Evolutionary conservation across 148 eudicot species (phyloP).

Genomic region (Rhododendron vialii): DNA sequence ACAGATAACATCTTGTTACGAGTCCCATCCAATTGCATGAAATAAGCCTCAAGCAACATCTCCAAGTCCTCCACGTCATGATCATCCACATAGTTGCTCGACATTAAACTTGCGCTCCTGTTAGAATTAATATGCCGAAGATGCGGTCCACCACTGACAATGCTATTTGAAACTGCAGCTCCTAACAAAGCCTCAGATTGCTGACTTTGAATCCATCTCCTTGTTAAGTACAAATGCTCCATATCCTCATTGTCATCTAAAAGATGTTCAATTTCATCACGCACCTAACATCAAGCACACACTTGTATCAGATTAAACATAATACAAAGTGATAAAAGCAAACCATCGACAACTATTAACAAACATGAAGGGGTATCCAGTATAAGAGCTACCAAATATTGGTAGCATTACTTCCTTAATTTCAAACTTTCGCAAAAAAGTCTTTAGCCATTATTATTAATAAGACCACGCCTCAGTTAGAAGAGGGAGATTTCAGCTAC

Average conservation of each 20-base stretch:
- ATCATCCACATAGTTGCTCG: conserved; percentile 50
- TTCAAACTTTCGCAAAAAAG: background rate
- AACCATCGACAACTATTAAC: background rate
- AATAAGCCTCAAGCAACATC: conserved; percentile 93
- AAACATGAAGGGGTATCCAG: background rate
- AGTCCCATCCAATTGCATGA: conserved; percentile 95
- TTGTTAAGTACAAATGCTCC: conserved; percentile 87
- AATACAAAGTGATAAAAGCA: background rate
- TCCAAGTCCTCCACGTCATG: conserved; percentile 91
- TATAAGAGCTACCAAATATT: background rate
- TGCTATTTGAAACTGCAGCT: conserved; percentile 42
- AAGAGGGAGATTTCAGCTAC: conserved; percentile 1
- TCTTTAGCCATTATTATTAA: background rate
- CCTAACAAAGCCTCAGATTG: conserved; percentile 64
- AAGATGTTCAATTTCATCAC: conserved; percentile 98
- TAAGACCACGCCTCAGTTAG: background rate
- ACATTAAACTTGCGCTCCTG: conserved; percentile 74
- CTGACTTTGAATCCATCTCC: conserved; percentile 78
- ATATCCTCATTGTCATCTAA: conserved; percentile 95
- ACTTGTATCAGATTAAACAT: background rate
- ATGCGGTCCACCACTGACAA: conserved; percentile 39
- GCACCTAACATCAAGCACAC: conserved; percentile 45
- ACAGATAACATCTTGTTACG: conserved; percentile 92
- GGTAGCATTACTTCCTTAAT: background rate
- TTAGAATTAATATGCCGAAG: conserved; percentile 59